A percentile compares a stretch with the other conserved stretches of the same genome.
Conservation (phyloP, 2,329 filamentous ascomycete genomes). For the Penicillium glabrum region DNA sequence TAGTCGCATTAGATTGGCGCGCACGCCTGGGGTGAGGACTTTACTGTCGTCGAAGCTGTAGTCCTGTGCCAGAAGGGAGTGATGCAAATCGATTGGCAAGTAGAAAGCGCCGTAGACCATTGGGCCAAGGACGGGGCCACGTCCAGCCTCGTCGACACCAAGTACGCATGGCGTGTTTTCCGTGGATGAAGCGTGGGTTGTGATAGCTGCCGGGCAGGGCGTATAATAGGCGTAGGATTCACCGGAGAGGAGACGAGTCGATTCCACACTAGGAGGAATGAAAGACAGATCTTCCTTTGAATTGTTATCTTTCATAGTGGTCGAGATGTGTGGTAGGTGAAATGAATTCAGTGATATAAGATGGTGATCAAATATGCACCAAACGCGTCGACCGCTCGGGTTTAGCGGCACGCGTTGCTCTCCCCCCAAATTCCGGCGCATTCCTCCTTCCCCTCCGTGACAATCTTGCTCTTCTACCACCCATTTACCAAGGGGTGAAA, state of each 20-base stretch:
- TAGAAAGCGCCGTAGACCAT: slow-evolving; percentile 75
- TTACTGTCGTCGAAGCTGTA: slow-evolving; percentile 97
- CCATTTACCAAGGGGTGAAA: background rate
- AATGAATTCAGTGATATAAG: background rate
- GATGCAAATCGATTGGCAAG: slow-evolving; percentile 62
- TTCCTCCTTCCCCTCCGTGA: slow-evolving; percentile 18
- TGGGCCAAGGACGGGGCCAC: slow-evolving; percentile 83
- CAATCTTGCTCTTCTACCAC: background rate
- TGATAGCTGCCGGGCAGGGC: slow-evolving; percentile 62
- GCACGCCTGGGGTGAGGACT: slow-evolving; percentile 77
- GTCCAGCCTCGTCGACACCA: slow-evolving; percentile 90
- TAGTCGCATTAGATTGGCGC: slow-evolving; percentile 67
- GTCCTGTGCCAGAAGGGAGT: slow-evolving; percentile 71
- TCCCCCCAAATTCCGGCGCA: slow-evolving; percentile 22
- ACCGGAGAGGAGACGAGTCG: slow-evolving; percentile 58
- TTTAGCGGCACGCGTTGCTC: slow-evolving; percentile 33
- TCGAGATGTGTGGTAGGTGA: background rate
- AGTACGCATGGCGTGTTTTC: slow-evolving; percentile 66
- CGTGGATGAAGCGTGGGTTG: slow-evolving; percentile 39
- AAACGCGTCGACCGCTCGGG: slow-evolving; percentile 37
- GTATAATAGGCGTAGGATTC: slow-evolving; percentile 72
- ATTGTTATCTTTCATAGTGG: slow-evolving; percentile 34
- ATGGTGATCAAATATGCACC: background rate
- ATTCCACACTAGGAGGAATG: slow-evolving; percentile 69
- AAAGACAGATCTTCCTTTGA: slow-evolving; percentile 47